These are phyloP conservation scores for Silene conica DNA, from an alignment of 148 eudicot species.

Conservation along the genomic window DNA sequence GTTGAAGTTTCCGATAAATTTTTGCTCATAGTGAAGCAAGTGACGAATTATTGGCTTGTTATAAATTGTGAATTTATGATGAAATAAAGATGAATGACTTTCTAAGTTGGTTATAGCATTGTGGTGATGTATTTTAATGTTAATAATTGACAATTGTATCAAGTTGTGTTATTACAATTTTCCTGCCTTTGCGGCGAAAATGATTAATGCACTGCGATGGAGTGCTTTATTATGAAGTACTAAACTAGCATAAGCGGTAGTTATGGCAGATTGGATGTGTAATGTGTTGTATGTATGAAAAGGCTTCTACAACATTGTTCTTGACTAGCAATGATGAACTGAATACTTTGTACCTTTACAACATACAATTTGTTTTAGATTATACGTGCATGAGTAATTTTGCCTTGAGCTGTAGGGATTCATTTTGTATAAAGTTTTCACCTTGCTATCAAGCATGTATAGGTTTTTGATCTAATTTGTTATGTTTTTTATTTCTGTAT, in stretches of 20 bases:
- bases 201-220: too few species aligned
- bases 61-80: background rate
- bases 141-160: too few species aligned
- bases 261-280: background rate
- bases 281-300: background rate
- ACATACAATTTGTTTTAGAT: background rate
- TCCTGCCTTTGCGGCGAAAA: too few species aligned
- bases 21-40: background rate
- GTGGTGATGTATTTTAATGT: too few species aligned
- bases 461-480: background rate
- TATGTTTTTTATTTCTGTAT: too few species aligned
- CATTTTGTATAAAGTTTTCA: background rate
- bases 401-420: background rate
- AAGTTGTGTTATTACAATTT: too few species aligned
- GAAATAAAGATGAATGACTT: background rate
- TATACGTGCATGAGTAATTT: background rate
- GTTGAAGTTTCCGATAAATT: too few species aligned
- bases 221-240: too few species aligned
- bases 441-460: background rate
- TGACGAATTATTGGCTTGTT: background rate
- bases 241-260: background rate
- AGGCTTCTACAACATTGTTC: background rate
- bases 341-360: background rate
- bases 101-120: background rate
- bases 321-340: background rate